A percentile compares a stretch with the other conserved stretches of the same genome.
Evolutionary conservation across 305 asterid species (phyloP).

Genomic region (Rubia tinctorum): DNA sequence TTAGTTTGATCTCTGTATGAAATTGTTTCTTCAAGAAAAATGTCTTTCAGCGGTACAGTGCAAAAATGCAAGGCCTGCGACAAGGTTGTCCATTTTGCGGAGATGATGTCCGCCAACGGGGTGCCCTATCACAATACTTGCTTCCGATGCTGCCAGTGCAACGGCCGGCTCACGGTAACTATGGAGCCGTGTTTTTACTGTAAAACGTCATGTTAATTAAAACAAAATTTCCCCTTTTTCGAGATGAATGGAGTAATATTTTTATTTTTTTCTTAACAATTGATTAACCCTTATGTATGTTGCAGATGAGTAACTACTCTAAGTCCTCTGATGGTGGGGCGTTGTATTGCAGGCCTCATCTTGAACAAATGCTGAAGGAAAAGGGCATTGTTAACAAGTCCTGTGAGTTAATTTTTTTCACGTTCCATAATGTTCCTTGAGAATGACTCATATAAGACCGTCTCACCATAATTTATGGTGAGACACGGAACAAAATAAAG

Average conservation of each 20-base stretch:
- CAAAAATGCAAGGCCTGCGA: constrained; percentile 63
- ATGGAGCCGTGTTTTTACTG: not conserved
- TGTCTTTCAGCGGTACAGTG: constrained; percentile 54
- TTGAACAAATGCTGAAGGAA: constrained; percentile 51
- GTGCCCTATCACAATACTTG: constrained; percentile 63
- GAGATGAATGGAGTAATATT: too few relatives aligned
- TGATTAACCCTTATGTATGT: not conserved
- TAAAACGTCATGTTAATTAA: too few relatives aligned
- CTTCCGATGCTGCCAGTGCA: constrained; percentile 66
- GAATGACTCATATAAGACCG: too few relatives aligned
- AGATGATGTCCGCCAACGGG: constrained; percentile 75
- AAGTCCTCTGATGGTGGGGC: constrained; percentile 35
- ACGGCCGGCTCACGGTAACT: constrained; percentile 49
- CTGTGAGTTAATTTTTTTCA: constrained; percentile 15
- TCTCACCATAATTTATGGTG: too few relatives aligned
- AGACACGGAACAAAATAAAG: too few relatives aligned
- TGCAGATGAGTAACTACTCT: constrained; percentile 53
- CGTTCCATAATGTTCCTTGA: too few relatives aligned
- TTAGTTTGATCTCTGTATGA: not conserved
- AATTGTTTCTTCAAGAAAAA: constrained; percentile 1
- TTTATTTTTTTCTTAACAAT: too few relatives aligned
- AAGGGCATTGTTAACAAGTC: constrained; percentile 36
- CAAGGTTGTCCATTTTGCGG: constrained; percentile 46
- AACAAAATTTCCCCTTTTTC: too few relatives aligned
- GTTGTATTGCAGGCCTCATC: constrained; percentile 55